Evolutionary conservation across 1,139 yeast species (phyloP).

Genomic region (Blastobotrys elegans): DNA sequence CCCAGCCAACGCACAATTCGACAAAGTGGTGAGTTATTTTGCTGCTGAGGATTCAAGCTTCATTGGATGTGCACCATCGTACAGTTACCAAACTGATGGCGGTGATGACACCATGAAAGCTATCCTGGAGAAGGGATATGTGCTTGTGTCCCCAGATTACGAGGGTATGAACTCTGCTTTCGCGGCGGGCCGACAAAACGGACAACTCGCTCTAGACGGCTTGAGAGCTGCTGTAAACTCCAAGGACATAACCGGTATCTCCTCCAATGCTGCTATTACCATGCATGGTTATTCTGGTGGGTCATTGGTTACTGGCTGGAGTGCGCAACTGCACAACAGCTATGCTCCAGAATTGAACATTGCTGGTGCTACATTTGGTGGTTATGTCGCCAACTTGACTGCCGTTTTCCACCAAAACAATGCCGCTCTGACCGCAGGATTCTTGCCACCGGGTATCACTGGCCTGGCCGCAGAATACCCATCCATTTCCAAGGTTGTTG

Average conservation of each 20-base stretch:
- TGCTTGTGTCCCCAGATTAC: conserved; percentile 18
- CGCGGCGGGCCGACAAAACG: conserved; percentile 21
- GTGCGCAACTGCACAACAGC: conserved; percentile 26
- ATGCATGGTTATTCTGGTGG: conserved; percentile 33
- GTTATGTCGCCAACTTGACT: conserved; percentile 12
- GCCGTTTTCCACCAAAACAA: conserved; percentile 20
- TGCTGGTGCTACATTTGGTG: conserved; percentile 12
- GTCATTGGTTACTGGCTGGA: conserved; percentile 31
- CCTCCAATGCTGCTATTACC: conserved; percentile 18
- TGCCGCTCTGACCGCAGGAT: conserved; percentile 13
- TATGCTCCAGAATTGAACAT: conserved; percentile 29
- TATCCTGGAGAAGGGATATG: no score
- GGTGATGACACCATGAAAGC: conserved; percentile 27
- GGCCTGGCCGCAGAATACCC: conserved; percentile 32
- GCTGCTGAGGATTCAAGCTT: conserved; percentile 28
- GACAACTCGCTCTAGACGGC: conserved; percentile 21
- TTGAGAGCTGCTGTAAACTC: conserved; percentile 20
- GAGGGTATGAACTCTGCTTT: conserved; percentile 21
- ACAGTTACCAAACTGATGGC: conserved; percentile 12
- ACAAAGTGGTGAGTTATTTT: conserved; percentile 25
- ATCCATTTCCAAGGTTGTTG: conserved; percentile 13
- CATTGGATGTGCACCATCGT: conserved; percentile 30
- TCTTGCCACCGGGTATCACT: conserved; percentile 24
- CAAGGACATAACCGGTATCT: conserved; percentile 16
- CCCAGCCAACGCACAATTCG: conserved; percentile 23